Evolutionary conservation across 2,329 filamentous ascomycete species (phyloP).

Genomic region (Aspergillus floridensis): DNA sequence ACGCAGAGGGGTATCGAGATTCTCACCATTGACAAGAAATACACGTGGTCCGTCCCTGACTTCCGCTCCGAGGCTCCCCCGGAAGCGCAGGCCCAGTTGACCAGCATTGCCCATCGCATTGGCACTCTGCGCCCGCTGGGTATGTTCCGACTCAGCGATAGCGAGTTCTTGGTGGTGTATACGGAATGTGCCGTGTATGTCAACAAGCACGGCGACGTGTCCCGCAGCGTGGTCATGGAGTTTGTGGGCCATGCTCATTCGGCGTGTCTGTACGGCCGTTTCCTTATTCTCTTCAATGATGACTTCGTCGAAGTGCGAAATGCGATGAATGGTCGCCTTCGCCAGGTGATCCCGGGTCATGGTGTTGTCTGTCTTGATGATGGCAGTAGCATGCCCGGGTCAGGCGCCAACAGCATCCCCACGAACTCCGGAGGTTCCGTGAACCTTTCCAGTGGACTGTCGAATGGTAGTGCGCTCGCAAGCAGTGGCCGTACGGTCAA

Average conservation of each 20-base stretch:
- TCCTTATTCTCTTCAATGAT: slow-evolving; percentile 87
- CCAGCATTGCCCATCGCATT: slow-evolving; percentile 80
- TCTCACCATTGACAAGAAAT: slow-evolving; percentile 94
- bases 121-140: slow-evolving; percentile 80
- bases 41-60: slow-evolving; percentile 89
- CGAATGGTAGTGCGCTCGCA: slow-evolving; percentile 36
- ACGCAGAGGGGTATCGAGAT: slow-evolving; percentile 93
- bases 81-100: slow-evolving; percentile 59
- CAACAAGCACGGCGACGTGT: slow-evolving; percentile 96
- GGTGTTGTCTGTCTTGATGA: slow-evolving; percentile 91
- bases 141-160: slow-evolving; percentile 93
- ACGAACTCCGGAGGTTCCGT: slow-evolving; percentile 34
- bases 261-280: slow-evolving; percentile 86
- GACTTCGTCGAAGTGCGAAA: slow-evolving; percentile 98
- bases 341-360: slow-evolving; percentile 89
- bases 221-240: slow-evolving; percentile 92
- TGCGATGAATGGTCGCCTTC: slow-evolving; percentile 86
- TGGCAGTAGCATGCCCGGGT: slow-evolving; percentile 49
- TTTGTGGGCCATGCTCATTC: slow-evolving; percentile 91
- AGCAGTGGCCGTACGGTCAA: slow-evolving; percentile 71
- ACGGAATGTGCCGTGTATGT: slow-evolving; percentile 97
- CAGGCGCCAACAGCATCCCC: slow-evolving; percentile 43
- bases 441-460: slow-evolving; percentile 28
- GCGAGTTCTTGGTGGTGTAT: slow-evolving; percentile 90
- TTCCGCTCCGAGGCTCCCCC: slow-evolving; percentile 64